These are phyloP conservation scores for Trifolium fragiferum DNA, from an alignment of 306 rosid genomes.

Conservation along the genomic window DNA sequence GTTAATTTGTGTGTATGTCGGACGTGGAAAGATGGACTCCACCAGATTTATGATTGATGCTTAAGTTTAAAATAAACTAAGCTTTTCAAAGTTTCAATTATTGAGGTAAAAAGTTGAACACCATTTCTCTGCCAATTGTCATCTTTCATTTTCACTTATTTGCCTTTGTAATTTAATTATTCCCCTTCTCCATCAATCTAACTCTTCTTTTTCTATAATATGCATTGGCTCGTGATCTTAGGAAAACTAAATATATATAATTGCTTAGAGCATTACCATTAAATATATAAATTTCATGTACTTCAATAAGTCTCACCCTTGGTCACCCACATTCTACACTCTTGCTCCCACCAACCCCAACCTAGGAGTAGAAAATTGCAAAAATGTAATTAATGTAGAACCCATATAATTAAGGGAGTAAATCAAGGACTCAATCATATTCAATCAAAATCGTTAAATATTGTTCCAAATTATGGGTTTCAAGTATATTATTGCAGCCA, in stretches of 20 bases:
- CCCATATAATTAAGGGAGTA: conserved; percentile 1
- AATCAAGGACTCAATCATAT: conserved; percentile 2
- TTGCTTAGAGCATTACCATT: neutral
- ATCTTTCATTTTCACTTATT: conserved; percentile 22
- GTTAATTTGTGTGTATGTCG: conserved; percentile 56
- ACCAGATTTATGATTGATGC: conserved; percentile 46
- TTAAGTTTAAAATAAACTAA: conserved; percentile 42
- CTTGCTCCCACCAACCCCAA: conserved; percentile 50
- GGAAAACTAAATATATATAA: neutral
- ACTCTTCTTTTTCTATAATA: conserved; percentile 20
- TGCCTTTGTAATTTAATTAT: conserved; percentile 3
- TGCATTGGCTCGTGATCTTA: conserved; percentile 41
- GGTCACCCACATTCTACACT: conserved; percentile 36
- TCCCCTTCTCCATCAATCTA: neutral
- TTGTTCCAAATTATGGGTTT: neutral
- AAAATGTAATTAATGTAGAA: neutral
- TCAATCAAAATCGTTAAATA: neutral
- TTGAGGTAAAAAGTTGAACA: conserved; percentile 47
- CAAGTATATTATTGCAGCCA: neutral
- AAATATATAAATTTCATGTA: neutral
- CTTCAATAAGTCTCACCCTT: neutral
- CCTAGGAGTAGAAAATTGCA: conserved; percentile 16
- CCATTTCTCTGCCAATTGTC: conserved; percentile 40
- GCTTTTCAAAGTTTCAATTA: conserved; percentile 47
- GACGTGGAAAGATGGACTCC: conserved; percentile 87